Evolutionary conservation across 441 rosid genomes (phyloP).

Genomic region (Populus tomentosa): DNA sequence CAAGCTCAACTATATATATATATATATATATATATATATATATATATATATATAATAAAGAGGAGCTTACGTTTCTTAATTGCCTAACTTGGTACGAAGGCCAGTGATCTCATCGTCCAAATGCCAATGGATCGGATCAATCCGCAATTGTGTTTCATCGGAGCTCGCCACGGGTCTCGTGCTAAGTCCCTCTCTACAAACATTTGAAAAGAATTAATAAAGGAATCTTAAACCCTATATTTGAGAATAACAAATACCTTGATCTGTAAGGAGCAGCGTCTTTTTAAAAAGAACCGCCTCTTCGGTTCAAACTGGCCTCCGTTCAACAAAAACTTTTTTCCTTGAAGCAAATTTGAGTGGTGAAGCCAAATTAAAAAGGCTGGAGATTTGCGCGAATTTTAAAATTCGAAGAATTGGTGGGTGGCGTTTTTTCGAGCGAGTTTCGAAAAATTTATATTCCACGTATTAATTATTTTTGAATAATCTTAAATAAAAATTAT

Average conservation of each 20-base stretch:
- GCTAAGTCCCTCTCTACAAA: constrained; percentile 71
- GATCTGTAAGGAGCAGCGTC: constrained; percentile 28
- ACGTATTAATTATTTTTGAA: no score
- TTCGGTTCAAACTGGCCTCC: constrained; percentile 31
- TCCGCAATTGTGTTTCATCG: constrained; percentile 84
- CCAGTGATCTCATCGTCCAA: constrained; percentile 83
- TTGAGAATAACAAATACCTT: constrained; percentile 21
- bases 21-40: no score
- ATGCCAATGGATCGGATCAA: constrained; percentile 86
- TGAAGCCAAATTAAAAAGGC: no score
- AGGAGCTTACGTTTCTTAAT: constrained; percentile 52
- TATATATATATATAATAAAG: no score
- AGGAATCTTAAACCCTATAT: not conserved
- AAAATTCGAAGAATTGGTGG: not conserved
- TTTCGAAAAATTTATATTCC: no score
- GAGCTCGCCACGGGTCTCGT: constrained; percentile 66
- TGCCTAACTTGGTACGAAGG: constrained; percentile 78
- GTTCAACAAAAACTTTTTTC: constrained; percentile 1
- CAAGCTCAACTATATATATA: no score
- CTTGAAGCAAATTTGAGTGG: not conserved
- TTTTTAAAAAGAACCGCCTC: constrained; percentile 28
- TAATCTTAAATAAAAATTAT: no score
- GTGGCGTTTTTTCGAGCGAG: not conserved
- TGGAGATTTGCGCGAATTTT: not conserved
- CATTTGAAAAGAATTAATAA: not conserved